Percentiles rank a stretch among this genome's conserved stretches.
Conservation (phyloP, 495 filamentous ascomycete genomes). For the Trichoderma asperelloides region DNA sequence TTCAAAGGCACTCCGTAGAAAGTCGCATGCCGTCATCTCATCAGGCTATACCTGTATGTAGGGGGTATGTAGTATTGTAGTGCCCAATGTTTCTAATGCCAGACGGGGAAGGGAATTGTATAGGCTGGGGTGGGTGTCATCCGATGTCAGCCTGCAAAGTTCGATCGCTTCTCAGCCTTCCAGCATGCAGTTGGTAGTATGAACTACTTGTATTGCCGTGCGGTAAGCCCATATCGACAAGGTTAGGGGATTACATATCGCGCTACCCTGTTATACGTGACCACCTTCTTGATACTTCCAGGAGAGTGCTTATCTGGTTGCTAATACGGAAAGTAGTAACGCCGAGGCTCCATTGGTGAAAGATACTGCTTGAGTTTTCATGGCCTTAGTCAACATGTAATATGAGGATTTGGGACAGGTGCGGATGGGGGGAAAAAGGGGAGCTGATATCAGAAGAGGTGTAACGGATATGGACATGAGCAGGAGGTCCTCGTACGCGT, state of each 20-base stretch:
- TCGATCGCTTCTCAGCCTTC: background rate
- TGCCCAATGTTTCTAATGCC: background rate
- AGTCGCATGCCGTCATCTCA: background rate
- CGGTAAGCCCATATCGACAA: background rate
- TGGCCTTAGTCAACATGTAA: background rate
- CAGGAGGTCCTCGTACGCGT: background rate
- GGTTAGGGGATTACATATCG: background rate
- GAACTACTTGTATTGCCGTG: background rate
- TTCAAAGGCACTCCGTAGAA: background rate
- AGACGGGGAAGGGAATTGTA: background rate
- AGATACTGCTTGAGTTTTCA: too few relatives aligned
- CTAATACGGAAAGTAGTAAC: background rate
- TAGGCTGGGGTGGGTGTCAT: slow-evolving; percentile 5
- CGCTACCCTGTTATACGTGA: background rate
- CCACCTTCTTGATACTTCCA: background rate
- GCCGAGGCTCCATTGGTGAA: background rate
- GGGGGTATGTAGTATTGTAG: background rate
- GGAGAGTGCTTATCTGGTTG: background rate
- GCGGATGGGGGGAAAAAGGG: background rate
- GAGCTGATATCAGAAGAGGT: background rate
- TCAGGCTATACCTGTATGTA: background rate
- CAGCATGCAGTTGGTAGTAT: background rate
- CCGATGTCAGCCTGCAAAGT: background rate
- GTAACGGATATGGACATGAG: background rate
- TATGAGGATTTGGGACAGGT: background rate